A percentile compares a stretch with the other conserved stretches of the same genome.
Evolutionary conservation across 108 stramenopile genomes (phyloP).

Genomic region (Discostella pseudostelligera): DNA sequence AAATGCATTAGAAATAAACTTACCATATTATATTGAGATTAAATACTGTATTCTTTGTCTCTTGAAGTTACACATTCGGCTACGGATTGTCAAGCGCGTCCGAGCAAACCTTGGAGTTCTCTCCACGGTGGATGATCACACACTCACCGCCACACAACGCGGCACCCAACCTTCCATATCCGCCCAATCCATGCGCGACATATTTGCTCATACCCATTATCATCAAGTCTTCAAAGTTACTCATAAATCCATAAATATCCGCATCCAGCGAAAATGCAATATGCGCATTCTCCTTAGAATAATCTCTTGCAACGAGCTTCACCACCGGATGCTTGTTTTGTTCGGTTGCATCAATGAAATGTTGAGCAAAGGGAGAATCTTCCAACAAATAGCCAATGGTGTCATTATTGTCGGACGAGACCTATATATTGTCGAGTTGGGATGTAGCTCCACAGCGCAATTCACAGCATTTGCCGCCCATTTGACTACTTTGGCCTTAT

Average conservation of each 20-base stretch:
- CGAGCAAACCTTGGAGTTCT: conserved; percentile 25
- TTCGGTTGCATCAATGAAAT: conserved; percentile 34
- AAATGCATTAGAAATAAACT: too few relatives aligned
- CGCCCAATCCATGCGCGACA: conserved; percentile 48
- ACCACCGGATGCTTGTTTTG: conserved; percentile 32
- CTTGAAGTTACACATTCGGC: too few relatives aligned
- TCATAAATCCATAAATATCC: conserved; percentile 42
- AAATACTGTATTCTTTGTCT: too few relatives aligned
- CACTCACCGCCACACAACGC: conserved; percentile 50
- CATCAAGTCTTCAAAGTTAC: conserved; percentile 49
- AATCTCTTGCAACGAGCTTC: conserved; percentile 44
- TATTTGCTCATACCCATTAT: conserved; percentile 50
- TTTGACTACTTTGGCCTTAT: conserved; percentile 20
- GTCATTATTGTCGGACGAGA: conserved; percentile 52
- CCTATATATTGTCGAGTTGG: conserved; percentile 50
- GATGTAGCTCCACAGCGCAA: conserved; percentile 44
- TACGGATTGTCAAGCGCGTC: conserved; percentile 30
- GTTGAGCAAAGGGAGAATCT: conserved; percentile 47
- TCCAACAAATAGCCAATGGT: conserved; percentile 49
- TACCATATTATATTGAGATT: too few relatives aligned
- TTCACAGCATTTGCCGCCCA: conserved; percentile 54
- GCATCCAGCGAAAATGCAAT: conserved; percentile 30
- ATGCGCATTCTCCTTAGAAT: conserved; percentile 43
- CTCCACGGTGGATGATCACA: conserved; percentile 25
- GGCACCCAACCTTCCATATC: conserved; percentile 48